These are phyloP conservation scores for Candida krabiensis DNA, from an alignment of 805 yeast species.

Conservation along the genomic window DNA sequence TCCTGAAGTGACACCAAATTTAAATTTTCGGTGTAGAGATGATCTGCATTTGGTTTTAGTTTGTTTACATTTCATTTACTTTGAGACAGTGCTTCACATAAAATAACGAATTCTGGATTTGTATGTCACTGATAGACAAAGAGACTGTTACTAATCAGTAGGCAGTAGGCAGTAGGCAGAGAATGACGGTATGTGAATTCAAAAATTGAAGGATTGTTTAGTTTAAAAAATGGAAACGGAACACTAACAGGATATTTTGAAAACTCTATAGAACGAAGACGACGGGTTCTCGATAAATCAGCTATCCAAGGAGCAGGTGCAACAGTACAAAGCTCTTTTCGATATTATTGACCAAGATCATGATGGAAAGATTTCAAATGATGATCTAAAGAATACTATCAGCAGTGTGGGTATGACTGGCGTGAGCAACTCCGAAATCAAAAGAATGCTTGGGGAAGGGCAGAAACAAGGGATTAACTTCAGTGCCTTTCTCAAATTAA, in stretches of 20 bases:
- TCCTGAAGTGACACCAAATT: no score
- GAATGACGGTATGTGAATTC: no score
- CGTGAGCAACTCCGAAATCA: slow-evolving; percentile 40
- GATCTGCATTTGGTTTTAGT: no score
- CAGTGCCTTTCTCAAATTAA: slow-evolving; percentile 61
- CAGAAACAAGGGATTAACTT: slow-evolving; percentile 47
- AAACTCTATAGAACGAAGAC: not conserved
- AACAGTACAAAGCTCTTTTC: slow-evolving; percentile 71
- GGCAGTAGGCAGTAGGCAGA: no score
- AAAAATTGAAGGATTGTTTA: no score
- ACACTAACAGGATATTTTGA: not conserved
- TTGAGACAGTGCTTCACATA: no score
- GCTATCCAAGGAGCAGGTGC: slow-evolving; percentile 62
- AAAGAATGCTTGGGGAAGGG: slow-evolving; percentile 46
- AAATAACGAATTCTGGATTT: no score
- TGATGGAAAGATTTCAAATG: slow-evolving; percentile 59
- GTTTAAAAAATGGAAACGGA: no score
- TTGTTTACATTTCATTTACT: no score
- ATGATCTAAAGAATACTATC: slow-evolving; percentile 56
- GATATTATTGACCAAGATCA: slow-evolving; percentile 79
- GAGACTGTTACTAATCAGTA: no score
- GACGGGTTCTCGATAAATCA: slow-evolving; percentile 20
- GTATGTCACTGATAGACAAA: no score
- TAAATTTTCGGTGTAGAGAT: no score
- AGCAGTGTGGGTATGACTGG: slow-evolving; percentile 49